These are phyloP conservation scores for Myriangium duriaei DNA, from an alignment of 2,329 filamentous ascomycete genomes.

Conservation along the genomic window DNA sequence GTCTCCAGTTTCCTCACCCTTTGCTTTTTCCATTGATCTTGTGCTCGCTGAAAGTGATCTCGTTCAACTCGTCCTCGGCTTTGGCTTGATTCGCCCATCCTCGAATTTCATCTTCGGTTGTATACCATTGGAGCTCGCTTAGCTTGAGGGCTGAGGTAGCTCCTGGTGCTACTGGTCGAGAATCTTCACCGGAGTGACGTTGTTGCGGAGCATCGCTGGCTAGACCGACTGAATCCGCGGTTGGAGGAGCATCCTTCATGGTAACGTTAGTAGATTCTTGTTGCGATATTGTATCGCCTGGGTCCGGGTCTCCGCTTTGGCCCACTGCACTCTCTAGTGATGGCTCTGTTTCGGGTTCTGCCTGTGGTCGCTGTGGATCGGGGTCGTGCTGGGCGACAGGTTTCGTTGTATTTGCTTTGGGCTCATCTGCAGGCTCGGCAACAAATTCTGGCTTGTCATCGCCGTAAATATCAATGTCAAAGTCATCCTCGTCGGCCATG, in stretches of 20 bases:
- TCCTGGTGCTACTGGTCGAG: constrained; percentile 39
- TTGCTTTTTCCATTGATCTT: constrained; percentile 99
- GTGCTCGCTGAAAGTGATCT: constrained; percentile 94
- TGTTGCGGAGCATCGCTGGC: constrained; percentile 2
- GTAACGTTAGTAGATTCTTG: too few relatives aligned
- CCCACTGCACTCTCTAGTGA: not conserved
- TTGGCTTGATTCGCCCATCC: constrained; percentile 71
- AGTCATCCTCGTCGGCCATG: constrained; percentile 51
- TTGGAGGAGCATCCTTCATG: constrained; percentile 17
- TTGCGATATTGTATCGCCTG: too few relatives aligned
- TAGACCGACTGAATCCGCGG: not conserved
- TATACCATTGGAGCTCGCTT: constrained; percentile 93
- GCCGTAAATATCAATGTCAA: constrained; percentile 60
- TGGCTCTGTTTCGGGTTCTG: constrained; percentile 15
- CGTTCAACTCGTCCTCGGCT: constrained; percentile 74
- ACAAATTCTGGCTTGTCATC: constrained; percentile 34
- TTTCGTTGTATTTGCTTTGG: constrained; percentile 16
- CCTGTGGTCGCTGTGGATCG: constrained; percentile 14
- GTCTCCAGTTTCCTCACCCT: too few relatives aligned
- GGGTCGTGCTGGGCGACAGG: constrained; percentile 17
- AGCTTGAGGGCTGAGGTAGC: constrained; percentile 66
- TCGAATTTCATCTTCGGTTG: constrained; percentile 85
- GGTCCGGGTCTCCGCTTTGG: too few relatives aligned
- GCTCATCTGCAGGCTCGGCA: constrained; percentile 7
- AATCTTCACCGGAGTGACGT: constrained; percentile 40